Evolutionary conservation across 2,329 filamentous ascomycete genomes (phyloP).

Genomic region (Rosellinia necatrix): DNA sequence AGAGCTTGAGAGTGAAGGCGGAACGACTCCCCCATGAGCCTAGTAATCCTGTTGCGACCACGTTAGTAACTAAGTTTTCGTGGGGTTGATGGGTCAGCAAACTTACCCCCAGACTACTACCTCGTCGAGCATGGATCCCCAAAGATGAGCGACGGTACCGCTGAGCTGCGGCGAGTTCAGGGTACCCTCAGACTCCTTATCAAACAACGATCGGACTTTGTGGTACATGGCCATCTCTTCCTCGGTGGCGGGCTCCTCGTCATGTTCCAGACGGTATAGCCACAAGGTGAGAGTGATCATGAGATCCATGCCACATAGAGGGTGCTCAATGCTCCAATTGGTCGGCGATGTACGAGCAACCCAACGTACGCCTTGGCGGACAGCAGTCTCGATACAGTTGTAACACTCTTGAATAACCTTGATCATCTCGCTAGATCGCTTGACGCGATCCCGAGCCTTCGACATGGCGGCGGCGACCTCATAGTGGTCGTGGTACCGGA

Average conservation of each 20-base stretch:
- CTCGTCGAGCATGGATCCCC: conserved; percentile 98
- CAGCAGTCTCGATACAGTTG: conserved; percentile 95
- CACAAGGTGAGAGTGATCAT: conserved; percentile 98
- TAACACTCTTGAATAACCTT: conserved; percentile 98
- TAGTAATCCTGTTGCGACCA: conserved; percentile 69
- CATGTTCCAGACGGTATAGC: conserved; percentile 99
- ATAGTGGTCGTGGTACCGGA: conserved; percentile 95
- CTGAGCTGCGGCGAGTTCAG: conserved; percentile 80
- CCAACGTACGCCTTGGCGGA: conserved; percentile 93
- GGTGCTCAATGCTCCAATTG: conserved; percentile 99
- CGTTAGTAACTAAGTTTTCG: conserved; percentile 62
- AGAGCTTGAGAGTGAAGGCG: conserved; percentile 95
- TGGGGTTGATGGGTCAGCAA: conserved; percentile 12
- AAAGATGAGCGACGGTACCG: conserved; percentile 91
- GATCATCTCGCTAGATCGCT: conserved; percentile 95
- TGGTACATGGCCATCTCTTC: conserved; percentile 90
- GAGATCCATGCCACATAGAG: conserved; percentile 91
- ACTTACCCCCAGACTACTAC: conserved; percentile 99
- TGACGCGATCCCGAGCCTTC: conserved; percentile 88
- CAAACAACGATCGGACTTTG: conserved; percentile 87
- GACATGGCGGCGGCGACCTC: conserved; percentile 98
- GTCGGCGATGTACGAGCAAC: conserved; percentile 96
- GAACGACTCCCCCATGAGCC: conserved; percentile 97
- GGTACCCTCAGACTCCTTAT: conserved; percentile 84
- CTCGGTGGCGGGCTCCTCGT: conserved; percentile 85